phyloP scores from a whole-genome alignment of 1,284 basidiomycete genomes.

The Cutaneotrichosporon sp. region DNA sequence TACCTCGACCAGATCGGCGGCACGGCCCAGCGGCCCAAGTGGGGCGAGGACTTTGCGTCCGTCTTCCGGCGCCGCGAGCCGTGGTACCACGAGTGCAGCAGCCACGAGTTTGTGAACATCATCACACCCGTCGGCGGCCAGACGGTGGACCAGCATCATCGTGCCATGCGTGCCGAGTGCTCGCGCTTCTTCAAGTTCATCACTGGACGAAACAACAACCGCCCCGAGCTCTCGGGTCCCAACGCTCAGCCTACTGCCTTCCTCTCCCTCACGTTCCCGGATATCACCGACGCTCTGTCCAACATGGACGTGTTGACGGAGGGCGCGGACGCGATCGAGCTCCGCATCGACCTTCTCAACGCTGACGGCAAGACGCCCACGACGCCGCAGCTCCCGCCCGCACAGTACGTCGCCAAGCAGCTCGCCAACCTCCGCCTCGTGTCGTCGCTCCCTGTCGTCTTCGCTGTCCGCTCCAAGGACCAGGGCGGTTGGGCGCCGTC shows the following conservation, averaged over 20 bases:
- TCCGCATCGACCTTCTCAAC: constrained; percentile 86
- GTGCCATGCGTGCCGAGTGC: constrained; percentile 44
- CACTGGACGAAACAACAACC: constrained; percentile 69
- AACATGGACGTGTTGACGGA: constrained; percentile 70
- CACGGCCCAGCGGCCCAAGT: constrained; percentile 77
- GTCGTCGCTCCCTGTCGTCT: constrained; percentile 83
- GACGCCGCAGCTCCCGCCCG: constrained; percentile 63
- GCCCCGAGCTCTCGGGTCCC: constrained; percentile 49
- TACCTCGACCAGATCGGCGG: constrained; percentile 66
- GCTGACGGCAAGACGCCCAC: constrained; percentile 54
- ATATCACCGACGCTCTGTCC: constrained; percentile 69
- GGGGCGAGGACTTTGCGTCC: constrained; percentile 74
- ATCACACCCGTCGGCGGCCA: constrained; percentile 42
- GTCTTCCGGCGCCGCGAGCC: constrained; percentile 81
- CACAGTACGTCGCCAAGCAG: constrained; percentile 76
- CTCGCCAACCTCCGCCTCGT: constrained; percentile 74
- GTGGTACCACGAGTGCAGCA: constrained; percentile 84
- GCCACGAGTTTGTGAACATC: constrained; percentile 78
- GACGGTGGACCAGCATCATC: constrained; percentile 40
- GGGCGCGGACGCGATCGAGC: constrained; percentile 90
- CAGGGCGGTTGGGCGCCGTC: constrained; percentile 95
- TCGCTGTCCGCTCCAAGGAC: constrained; percentile 80
- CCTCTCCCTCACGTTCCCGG: constrained; percentile 87
- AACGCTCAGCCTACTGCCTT: constrained; percentile 74
- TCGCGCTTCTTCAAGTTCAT: constrained; percentile 82